phyloP scores from a whole-genome alignment of 208 protist genomes.

The Acanthamoeba polyphaga region DNA sequence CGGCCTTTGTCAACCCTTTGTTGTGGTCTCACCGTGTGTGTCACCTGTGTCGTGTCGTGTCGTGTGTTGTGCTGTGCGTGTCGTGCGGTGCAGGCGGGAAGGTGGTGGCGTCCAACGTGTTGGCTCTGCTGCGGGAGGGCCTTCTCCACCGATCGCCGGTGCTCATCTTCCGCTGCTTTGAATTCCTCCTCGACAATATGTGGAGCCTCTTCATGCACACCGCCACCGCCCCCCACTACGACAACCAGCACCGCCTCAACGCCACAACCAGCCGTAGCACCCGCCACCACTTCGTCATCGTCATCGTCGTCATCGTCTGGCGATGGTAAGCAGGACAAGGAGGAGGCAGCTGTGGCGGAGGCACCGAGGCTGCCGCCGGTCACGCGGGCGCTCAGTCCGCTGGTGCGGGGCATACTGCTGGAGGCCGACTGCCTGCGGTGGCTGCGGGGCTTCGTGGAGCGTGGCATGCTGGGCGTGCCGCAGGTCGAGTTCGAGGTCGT shows the following conservation, averaged over 20 bases:
- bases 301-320: not conserved
- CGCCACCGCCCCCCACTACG: not conserved
- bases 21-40: too few species aligned
- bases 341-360: not conserved
- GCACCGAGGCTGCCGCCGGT: not conserved
- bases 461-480: not conserved
- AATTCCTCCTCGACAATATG: conserved; percentile 3
- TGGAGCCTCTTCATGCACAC: conserved; percentile 3
- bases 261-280: not conserved
- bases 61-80: too few species aligned
- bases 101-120: not conserved
- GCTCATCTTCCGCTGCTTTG: conserved; percentile 12
- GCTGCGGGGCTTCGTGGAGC: not conserved
- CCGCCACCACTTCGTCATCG: not conserved
- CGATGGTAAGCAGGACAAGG: not conserved
- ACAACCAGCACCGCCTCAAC: not conserved
- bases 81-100: not conserved
- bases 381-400: not conserved
- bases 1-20: too few species aligned
- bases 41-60: too few species aligned
- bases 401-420: not conserved
- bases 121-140: not conserved
- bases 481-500: not conserved
- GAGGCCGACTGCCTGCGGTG: conserved; percentile 1
- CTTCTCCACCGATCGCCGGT: conserved; percentile 30